These are phyloP conservation scores for Paramecium bursaria DNA, from an alignment of 73 alveolate genomes.

Conservation along the genomic window DNA sequence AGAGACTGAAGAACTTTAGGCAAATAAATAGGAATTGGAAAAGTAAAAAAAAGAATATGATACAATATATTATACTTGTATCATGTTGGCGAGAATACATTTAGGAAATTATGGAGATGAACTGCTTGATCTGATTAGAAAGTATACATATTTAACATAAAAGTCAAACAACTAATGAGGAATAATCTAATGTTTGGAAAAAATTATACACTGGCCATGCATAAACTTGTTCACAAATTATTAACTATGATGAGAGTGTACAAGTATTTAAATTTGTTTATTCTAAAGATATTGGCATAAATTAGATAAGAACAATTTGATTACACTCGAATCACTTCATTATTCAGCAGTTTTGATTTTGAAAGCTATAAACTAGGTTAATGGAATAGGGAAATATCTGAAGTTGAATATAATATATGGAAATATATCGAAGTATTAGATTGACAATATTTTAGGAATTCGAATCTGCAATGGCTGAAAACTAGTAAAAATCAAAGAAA, in stretches of 20 bases:
- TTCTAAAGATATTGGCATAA: not conserved
- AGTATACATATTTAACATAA: not conserved
- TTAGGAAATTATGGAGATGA: constrained; percentile 44
- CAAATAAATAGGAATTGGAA: not conserved
- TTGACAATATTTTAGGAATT: constrained; percentile 9
- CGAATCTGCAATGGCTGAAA: constrained; percentile 33
- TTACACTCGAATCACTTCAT: not conserved
- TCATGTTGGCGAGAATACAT: constrained; percentile 35
- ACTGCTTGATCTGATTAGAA: constrained; percentile 3
- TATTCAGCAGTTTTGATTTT: constrained; percentile 15
- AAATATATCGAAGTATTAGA: constrained; percentile 13
- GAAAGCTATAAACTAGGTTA: constrained; percentile 4
- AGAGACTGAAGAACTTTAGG: too few relatives aligned
- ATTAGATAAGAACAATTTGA: constrained; percentile 18
- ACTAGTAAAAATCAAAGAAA: constrained; percentile 1
- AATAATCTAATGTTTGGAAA: constrained; percentile 38
- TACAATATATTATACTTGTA: constrained; percentile 25
- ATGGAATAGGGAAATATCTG: constrained; percentile 36
- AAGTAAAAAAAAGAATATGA: constrained; percentile 3
- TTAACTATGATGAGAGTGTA: constrained; percentile 31
- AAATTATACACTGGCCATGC: constrained; percentile 31
- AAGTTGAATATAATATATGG: not conserved
- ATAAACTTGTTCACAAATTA: not conserved
- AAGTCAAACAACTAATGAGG: constrained; percentile 17
- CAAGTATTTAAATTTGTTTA: not conserved